These are phyloP conservation scores for Panicum miliaceum DNA, from an alignment of 176 grass and related monocot species.

Conservation along the genomic window DNA sequence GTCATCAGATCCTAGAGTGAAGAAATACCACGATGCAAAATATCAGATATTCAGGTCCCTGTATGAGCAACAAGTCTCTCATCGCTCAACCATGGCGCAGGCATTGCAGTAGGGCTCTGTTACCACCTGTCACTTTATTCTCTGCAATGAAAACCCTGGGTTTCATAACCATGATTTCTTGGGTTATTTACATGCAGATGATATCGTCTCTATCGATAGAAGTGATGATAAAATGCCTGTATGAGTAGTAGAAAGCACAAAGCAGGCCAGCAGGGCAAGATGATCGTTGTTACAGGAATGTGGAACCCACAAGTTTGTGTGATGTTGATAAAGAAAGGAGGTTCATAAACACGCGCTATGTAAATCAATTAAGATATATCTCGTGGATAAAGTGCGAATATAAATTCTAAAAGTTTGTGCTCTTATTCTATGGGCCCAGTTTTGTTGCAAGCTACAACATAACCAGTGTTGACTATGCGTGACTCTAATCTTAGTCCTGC, in stretches of 20 bases:
- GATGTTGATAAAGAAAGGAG: background rate
- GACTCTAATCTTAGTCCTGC: background rate
- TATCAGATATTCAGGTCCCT: conserved; percentile 88
- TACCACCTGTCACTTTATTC: background rate
- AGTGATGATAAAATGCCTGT: background rate
- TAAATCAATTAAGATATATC: background rate
- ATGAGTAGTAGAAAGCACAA: conserved; percentile 8
- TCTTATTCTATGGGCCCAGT: background rate
- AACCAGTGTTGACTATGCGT: background rate
- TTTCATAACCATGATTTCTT: background rate
- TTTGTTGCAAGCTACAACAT: background rate
- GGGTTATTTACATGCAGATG: background rate
- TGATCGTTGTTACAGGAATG: background rate
- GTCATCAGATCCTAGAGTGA: conserved; percentile 76
- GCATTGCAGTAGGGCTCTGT: conserved; percentile 60
- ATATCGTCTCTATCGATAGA: background rate
- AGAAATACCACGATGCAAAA: conserved; percentile 88
- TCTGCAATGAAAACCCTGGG: background rate
- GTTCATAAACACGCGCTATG: background rate
- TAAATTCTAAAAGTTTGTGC: background rate
- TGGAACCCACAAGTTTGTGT: background rate
- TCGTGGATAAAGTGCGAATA: background rate
- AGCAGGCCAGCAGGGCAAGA: background rate
- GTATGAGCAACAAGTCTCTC: conserved; percentile 80
- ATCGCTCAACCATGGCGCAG: conserved; percentile 61